Evolutionary conservation across 768 basidiomycete species (phyloP).

Genomic region (Lentinula raphanica): DNA sequence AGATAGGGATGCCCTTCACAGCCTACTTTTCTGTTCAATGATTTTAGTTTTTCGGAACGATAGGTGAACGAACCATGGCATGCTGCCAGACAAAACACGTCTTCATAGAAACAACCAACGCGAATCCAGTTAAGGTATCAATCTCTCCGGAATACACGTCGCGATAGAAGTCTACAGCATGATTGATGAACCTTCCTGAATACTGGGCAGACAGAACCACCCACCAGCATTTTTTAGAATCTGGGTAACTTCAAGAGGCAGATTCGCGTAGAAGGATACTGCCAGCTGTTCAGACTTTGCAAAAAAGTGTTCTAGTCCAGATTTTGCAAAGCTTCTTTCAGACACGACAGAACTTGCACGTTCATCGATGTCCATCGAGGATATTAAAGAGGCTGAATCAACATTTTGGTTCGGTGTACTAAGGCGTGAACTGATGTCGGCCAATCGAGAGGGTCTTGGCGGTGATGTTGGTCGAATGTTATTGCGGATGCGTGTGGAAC

Average conservation of each 20-base stretch:
- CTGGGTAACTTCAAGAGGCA: conserved; percentile 73
- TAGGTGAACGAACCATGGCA: conserved; percentile 44
- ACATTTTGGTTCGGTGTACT: conserved; percentile 33
- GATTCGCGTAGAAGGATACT: conserved; percentile 60
- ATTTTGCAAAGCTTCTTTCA: conserved; percentile 29
- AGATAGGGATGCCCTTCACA: conserved; percentile 68
- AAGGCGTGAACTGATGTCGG: conserved; percentile 32
- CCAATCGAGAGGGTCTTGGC: conserved; percentile 22
- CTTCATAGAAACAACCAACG: conserved; percentile 62
- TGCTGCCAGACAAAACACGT: conserved; percentile 86
- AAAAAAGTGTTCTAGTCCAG: conserved; percentile 43
- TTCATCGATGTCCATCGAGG: conserved; percentile 69
- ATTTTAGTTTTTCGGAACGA: too few relatives aligned
- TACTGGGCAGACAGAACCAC: too few relatives aligned
- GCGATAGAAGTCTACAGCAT: conserved; percentile 57
- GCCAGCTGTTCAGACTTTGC: conserved; percentile 70
- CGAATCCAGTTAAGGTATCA: conserved; percentile 68
- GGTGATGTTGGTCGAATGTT: conserved; percentile 19
- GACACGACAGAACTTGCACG: conserved; percentile 28
- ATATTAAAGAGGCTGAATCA: conserved; percentile 40
- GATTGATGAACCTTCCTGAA: too few relatives aligned
- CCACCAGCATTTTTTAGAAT: conserved; percentile 63
- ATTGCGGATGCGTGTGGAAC: conserved; percentile 35
- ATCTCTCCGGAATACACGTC: conserved; percentile 68
- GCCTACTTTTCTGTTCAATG: conserved; percentile 28